Conservation (phyloP, 2,329 filamentous ascomycete genomes). For the Periglandula ipomoeae region DNA sequence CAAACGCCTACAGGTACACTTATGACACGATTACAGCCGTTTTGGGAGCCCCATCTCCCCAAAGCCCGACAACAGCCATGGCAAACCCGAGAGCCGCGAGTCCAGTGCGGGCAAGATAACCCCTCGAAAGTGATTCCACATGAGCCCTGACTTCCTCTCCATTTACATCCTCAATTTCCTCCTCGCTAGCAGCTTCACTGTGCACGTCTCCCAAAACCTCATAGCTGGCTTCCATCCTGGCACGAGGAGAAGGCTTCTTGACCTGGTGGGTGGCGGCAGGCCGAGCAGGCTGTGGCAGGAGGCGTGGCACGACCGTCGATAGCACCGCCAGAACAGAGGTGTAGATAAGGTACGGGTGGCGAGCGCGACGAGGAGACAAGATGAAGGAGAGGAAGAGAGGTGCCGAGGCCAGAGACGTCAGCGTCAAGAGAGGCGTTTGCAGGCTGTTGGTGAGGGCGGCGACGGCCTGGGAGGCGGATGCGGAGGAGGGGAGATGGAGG, state of each 20-base stretch:
- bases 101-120: constrained; percentile 44
- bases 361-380: constrained; percentile 62
- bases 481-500: constrained; percentile 68
- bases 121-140: constrained; percentile 46
- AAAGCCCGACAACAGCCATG: constrained; percentile 55
- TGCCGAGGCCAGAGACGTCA: constrained; percentile 59
- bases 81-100: constrained; percentile 48
- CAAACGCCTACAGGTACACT: constrained; percentile 2
- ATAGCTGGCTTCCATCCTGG: constrained; percentile 61
- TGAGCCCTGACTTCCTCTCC: constrained; percentile 52
- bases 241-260: constrained; percentile 22
- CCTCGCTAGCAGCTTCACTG: constrained; percentile 39
- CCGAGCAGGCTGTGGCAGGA: constrained; percentile 31
- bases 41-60: constrained; percentile 48
- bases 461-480: constrained; percentile 61
- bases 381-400: constrained; percentile 70
- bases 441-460: constrained; percentile 55
- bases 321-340: constrained; percentile 60
- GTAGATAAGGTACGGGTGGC: constrained; percentile 88
- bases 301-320: constrained; percentile 43
- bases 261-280: constrained; percentile 18
- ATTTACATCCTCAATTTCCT: constrained; percentile 45
- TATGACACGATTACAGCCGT: constrained; percentile 25
- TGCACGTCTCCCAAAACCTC: constrained; percentile 53
- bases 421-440: constrained; percentile 54